These are phyloP conservation scores for Hyphodiscus hymeniophilus DNA, from an alignment of 495 filamentous ascomycete genomes.

Conservation along the genomic window DNA sequence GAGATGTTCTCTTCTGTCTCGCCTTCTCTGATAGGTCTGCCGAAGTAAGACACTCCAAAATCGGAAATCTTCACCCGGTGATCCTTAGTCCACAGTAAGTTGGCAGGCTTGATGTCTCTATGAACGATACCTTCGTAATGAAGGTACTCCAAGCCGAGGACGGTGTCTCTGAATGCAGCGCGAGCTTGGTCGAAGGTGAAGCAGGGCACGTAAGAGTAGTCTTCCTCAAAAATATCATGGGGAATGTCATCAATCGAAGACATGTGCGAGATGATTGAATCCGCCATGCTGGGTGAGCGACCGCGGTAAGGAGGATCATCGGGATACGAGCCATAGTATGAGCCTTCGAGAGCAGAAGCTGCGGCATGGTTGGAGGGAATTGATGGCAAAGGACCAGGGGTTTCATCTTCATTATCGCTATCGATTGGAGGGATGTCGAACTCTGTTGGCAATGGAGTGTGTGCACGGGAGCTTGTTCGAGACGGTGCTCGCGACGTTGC, in stretches of 20 bases:
- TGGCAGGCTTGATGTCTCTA: conserved; percentile 98
- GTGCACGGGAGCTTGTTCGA: conserved; percentile 20
- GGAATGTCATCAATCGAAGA: conserved; percentile 42
- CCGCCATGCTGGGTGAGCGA: conserved; percentile 52
- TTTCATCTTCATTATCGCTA: conserved; percentile 37
- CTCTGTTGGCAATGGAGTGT: conserved; percentile 28
- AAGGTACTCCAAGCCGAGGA: conserved; percentile 89
- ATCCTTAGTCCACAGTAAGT: conserved; percentile 79
- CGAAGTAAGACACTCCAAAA: conserved; percentile 96
- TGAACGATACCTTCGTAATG: conserved; percentile 97
- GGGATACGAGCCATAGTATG: conserved; percentile 64
- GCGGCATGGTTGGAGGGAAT: conserved; percentile 35
- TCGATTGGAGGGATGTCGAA: conserved; percentile 30
- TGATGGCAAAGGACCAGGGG: conserved; percentile 31
- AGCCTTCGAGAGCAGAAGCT: conserved; percentile 57
- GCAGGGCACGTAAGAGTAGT: conserved; percentile 83
- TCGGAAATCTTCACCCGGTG: conserved; percentile 97
- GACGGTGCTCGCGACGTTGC: conserved; percentile 37
- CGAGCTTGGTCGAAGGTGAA: conserved; percentile 82
- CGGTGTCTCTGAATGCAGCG: conserved; percentile 82
- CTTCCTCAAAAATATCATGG: conserved; percentile 61
- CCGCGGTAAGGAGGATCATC: conserved; percentile 43
- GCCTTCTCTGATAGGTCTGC: conserved; percentile 68
- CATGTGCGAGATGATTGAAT: conserved; percentile 54
- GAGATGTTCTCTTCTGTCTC: conserved; percentile 70